Conservation (phyloP, 2,329 filamentous ascomycete genomes). For the Aschersonia sp. region DNA sequence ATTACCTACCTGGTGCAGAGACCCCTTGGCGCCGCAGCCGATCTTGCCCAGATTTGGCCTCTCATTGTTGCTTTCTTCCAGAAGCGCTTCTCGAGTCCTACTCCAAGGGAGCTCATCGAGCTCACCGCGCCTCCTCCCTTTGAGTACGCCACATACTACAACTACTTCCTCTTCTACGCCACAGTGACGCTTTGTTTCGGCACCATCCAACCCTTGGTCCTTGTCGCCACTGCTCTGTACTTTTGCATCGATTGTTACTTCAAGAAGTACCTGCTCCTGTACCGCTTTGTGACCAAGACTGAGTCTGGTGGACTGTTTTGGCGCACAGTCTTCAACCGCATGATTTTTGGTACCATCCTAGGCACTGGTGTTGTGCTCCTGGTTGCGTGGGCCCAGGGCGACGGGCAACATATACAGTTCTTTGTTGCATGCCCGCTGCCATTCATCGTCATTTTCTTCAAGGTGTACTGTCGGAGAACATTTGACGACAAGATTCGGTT, state of each 20-base stretch:
- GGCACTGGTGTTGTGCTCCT: slow-evolving; percentile 67
- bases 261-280: slow-evolving; percentile 90
- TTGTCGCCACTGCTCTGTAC: slow-evolving; percentile 79
- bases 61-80: slow-evolving; percentile 74
- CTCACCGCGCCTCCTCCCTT: slow-evolving; percentile 84
- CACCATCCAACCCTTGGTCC: slow-evolving; percentile 71
- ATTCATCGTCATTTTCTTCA: slow-evolving; percentile 69
- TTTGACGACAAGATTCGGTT: slow-evolving; percentile 75
- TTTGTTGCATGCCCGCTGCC: slow-evolving; percentile 60
- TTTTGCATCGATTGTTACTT: slow-evolving; percentile 76
- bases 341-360: slow-evolving; percentile 68
- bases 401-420: slow-evolving; percentile 44
- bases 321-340: slow-evolving; percentile 83
- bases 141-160: slow-evolving; percentile 94
- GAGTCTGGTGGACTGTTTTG: slow-evolving; percentile 91
- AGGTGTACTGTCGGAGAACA: slow-evolving; percentile 59
- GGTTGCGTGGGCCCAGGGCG: slow-evolving; percentile 56
- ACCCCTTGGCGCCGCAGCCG: slow-evolving; percentile 83
- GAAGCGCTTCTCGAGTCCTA: slow-evolving; percentile 73
- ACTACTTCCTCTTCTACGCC: slow-evolving; percentile 90
- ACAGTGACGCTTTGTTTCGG: slow-evolving; percentile 80
- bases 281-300: slow-evolving; percentile 92
- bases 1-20: slow-evolving; percentile 85
- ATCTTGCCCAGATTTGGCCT: slow-evolving; percentile 78
- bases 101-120: slow-evolving; percentile 81